A percentile compares a stretch with the other conserved stretches of the same genome.
Conservation (phyloP, 1,284 basidiomycete species). For the Cronartium quercuum region DNA sequence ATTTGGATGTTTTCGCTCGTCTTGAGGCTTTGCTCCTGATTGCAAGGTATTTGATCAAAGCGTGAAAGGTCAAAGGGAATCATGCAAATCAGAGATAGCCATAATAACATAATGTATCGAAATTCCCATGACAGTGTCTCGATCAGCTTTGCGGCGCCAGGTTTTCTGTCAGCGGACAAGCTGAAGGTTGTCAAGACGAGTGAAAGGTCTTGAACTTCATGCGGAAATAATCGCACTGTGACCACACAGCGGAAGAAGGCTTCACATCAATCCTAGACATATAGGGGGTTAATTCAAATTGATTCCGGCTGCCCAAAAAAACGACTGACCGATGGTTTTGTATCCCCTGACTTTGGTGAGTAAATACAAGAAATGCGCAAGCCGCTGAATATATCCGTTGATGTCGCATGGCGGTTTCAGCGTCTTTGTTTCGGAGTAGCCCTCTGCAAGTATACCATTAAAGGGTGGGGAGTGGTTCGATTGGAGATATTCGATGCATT, state of each 20-base stretch:
- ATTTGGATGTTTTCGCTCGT: constrained; percentile 58
- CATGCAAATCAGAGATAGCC: constrained; percentile 88
- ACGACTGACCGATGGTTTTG: constrained; percentile 76
- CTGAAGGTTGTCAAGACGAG: constrained; percentile 57
- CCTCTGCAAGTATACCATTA: constrained; percentile 37
- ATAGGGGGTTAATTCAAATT: too few relatives aligned
- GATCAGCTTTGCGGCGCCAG: neutral
- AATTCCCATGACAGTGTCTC: constrained; percentile 62
- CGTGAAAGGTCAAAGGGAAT: constrained; percentile 85
- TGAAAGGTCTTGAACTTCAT: constrained; percentile 72
- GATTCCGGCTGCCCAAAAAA: too few relatives aligned
- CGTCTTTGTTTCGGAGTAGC: too few relatives aligned
- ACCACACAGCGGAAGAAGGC: neutral
- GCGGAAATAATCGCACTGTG: constrained; percentile 83
- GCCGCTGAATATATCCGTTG: constrained; percentile 51
- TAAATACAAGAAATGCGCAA: constrained; percentile 67
- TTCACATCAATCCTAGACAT: too few relatives aligned
- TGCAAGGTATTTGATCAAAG: constrained; percentile 60
- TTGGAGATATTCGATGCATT: constrained; percentile 55
- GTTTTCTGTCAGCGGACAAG: constrained; percentile 56
- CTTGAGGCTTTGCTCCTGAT: constrained; percentile 43
- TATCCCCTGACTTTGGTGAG: constrained; percentile 85
- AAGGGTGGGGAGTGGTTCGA: constrained; percentile 42
- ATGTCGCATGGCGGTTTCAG: constrained; percentile 35
- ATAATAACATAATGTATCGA: constrained; percentile 76